These are phyloP conservation scores for Phoma herbarum DNA, from an alignment of 2,329 filamentous ascomycete genomes.

Conservation along the genomic window DNA sequence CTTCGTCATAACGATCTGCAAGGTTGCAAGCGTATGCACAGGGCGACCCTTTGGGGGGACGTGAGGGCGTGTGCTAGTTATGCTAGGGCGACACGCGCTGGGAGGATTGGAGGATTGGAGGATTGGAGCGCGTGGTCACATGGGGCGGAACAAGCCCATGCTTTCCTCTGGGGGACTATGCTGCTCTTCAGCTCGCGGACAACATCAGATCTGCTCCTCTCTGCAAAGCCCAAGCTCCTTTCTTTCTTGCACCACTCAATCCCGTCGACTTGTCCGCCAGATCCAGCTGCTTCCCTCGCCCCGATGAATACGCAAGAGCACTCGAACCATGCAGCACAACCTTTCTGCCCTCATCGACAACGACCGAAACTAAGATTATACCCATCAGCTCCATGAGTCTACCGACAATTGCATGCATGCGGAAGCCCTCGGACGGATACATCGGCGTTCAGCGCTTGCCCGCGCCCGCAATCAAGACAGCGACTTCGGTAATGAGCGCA, in stretches of 20 bases:
- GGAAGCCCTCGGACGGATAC: neutral
- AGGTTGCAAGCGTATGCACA: slow-evolving; percentile 14
- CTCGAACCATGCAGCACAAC: neutral
- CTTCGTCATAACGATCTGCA: slow-evolving; percentile 12
- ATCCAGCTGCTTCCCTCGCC: neutral
- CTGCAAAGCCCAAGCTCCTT: neutral
- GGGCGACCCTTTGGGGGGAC: slow-evolving; percentile 10
- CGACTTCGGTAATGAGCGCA: slow-evolving; percentile 10
- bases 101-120: neutral
- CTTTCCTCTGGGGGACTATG: neutral
- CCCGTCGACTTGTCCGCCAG: neutral
- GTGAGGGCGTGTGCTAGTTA: neutral
- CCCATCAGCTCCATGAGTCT: neutral
- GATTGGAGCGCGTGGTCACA: slow-evolving; percentile 3
- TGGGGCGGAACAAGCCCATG: neutral
- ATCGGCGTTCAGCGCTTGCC: neutral
- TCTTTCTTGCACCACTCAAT: neutral
- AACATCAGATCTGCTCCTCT: neutral
- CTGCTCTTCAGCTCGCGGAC: neutral
- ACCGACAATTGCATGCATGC: neutral
- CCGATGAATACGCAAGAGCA: neutral
- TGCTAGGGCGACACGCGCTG: slow-evolving; percentile 9
- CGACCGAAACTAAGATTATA: neutral
- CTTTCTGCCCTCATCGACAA: neutral
- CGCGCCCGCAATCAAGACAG: neutral